Percentiles rank a stretch among this genome's conserved stretches.
Evolutionary conservation across 75 land plant genomes (phyloP).

Genomic region (Sequoiadendron giganteum): DNA sequence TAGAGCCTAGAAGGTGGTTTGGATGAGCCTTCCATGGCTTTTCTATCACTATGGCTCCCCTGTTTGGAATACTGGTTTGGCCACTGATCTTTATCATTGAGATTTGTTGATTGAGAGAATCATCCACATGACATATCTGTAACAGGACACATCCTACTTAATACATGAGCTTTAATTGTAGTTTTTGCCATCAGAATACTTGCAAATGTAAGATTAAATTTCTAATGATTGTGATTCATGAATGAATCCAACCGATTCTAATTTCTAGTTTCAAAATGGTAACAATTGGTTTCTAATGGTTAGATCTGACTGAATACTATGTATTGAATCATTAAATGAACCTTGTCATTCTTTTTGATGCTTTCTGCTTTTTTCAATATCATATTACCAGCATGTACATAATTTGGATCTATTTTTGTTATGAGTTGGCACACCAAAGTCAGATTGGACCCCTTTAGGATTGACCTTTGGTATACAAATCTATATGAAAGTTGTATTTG

Average conservation of each 20-base stretch:
- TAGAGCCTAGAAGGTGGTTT: no score
- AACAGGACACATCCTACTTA: not conserved
- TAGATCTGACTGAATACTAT: not conserved
- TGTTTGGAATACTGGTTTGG: not conserved
- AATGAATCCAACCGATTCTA: not conserved
- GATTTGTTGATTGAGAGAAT: not conserved
- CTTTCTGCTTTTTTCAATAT: not conserved
- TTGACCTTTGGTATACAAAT: not conserved
- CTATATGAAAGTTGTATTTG: not conserved
- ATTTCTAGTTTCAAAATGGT: not conserved
- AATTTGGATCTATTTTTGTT: not conserved
- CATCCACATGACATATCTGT: not conserved
- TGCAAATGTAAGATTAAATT: not conserved
- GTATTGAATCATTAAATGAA: not conserved
- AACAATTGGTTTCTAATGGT: not conserved
- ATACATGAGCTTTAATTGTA: not conserved
- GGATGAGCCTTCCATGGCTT: no score
- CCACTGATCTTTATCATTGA: not conserved
- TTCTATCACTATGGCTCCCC: no score
- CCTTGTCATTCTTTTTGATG: not conserved
- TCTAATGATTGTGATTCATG: not conserved
- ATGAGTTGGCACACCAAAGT: not conserved
- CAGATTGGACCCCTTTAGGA: not conserved
- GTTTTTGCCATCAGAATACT: not conserved
- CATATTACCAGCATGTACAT: not conserved